Evolutionary conservation across 225 moss, liverwort and hornwort species (phyloP), one percentile per base, ranked within the genome.

Genomic region (Anthoceros angustus): DNA sequence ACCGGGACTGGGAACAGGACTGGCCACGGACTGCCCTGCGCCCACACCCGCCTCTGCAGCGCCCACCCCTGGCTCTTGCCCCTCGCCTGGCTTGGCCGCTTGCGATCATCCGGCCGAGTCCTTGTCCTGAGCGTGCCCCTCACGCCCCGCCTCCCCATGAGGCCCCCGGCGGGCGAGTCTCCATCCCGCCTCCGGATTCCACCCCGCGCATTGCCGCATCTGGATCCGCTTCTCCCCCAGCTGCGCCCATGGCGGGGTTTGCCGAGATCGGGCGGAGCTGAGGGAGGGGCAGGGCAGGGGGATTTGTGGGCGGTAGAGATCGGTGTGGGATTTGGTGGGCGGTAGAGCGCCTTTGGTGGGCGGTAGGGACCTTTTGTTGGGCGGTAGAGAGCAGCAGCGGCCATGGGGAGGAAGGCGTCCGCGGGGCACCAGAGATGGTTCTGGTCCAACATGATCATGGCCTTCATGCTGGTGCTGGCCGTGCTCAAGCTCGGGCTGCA

Each of bases 381-480:
- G 43, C 43, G 43, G 49, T 14, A 8, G 7, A 20, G 49, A 50
- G 49, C n/a, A n/a, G n/a, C n/a, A 11, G 49, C 20, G 20, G 14
- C 49, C 49, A 50, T 50, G 49, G 49, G 49, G 49, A 14, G 49
- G 49, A 50, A 50, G 20, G 15, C 49, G 49, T 50, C 49, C 16
- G 49, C 49, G 16, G 49, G 49, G 5, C 49, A 50, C 49, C 15
- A 50, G 16, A 8, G 49, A 20, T 50, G 49, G 49, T 50, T 50
- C 10, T 50, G 49, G 49, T 50, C 49, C 49, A 50, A 50, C 49
- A 50, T 50, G 49, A 50, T 50, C 49, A 50, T 50, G 49, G 20
- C 8, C 20, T 50, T 50, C 49, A 50, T 50, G 49, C 16, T 50
- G 49, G 49, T 50, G 49, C 49, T 50, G 14, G 49, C 49, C 4